Evolutionary conservation across 352 stramenopile species (phyloP).

Genomic region (Globisporangium canariense): DNA sequence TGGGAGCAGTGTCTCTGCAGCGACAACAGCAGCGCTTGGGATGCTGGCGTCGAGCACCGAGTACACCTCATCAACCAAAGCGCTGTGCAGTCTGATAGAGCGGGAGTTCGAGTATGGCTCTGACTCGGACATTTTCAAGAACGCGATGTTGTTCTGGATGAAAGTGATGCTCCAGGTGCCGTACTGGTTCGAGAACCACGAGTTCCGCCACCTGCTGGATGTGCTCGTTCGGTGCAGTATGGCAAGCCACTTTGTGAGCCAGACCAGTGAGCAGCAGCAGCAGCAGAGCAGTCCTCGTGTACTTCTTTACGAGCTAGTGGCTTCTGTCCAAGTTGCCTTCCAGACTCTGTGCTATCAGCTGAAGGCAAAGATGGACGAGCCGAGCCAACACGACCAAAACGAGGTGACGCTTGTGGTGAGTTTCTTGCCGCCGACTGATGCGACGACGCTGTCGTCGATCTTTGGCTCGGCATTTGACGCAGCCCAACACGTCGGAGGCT

Average conservation of each 20-base stretch:
- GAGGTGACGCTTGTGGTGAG: constrained; percentile 45
- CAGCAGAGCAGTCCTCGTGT: neutral
- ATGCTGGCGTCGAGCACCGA: constrained; percentile 42
- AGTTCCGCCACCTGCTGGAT: constrained; percentile 63
- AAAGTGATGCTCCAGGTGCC: constrained; percentile 64
- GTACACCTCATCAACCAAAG: constrained; percentile 49
- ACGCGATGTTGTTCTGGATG: constrained; percentile 58
- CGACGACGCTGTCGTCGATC: constrained; percentile 55
- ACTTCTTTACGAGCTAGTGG: constrained; percentile 40
- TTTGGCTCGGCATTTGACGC: constrained; percentile 62
- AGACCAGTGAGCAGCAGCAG: neutral
- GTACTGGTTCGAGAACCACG: constrained; percentile 76
- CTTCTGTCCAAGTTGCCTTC: constrained; percentile 34
- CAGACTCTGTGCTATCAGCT: constrained; percentile 32
- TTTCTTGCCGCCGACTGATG: constrained; percentile 50
- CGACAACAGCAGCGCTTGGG: constrained; percentile 39
- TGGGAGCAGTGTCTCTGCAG: constrained; percentile 17
- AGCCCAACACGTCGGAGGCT: constrained; percentile 62
- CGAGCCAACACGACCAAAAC: constrained; percentile 27
- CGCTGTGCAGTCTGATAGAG: constrained; percentile 51
- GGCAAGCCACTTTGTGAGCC: constrained; percentile 16
- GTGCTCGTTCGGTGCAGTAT: constrained; percentile 68
- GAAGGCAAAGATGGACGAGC: constrained; percentile 28
- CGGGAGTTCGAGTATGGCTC: constrained; percentile 61
- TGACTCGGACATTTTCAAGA: constrained; percentile 28